phyloP scores from a whole-genome alignment of 2,329 filamentous ascomycete genomes.

The Claviceps africana region DNA sequence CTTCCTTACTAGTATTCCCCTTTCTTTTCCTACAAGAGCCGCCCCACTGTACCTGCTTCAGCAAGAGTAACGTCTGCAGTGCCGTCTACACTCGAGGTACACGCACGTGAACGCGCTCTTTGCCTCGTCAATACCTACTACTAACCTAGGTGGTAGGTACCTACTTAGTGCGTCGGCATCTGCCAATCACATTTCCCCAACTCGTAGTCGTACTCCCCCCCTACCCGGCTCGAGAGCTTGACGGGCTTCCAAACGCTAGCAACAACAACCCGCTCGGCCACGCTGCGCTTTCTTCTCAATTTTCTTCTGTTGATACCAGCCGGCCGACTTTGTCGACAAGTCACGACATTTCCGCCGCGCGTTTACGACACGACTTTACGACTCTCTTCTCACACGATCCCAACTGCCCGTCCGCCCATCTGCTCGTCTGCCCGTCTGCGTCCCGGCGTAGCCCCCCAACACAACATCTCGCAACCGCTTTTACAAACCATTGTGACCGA shows the following conservation, averaged over 20 bases:
- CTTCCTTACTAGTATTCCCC: too few species aligned
- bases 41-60: not conserved
- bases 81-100: not conserved
- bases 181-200: constrained; percentile 7
- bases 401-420: too few species aligned
- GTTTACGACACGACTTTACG: constrained; percentile 2
- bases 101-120: constrained; percentile 1
- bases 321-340: constrained; percentile 4
- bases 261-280: constrained; percentile 9
- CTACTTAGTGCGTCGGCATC: not conserved
- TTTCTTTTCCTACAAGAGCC: not conserved
- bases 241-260: not conserved
- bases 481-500: not conserved
- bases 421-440: not conserved
- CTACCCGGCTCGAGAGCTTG: not conserved
- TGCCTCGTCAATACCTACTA: not conserved
- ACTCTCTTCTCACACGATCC: not conserved
- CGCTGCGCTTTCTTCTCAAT: not conserved
- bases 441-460: not conserved
- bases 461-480: not conserved
- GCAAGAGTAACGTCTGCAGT: too few species aligned
- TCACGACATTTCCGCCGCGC: constrained; percentile 3
- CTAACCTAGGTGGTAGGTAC: too few species aligned
- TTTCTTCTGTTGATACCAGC: not conserved
- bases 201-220: not conserved